Conservation (phyloP, 2,329 filamentous ascomycete species). For the Colletotrichum sp. region DNA sequence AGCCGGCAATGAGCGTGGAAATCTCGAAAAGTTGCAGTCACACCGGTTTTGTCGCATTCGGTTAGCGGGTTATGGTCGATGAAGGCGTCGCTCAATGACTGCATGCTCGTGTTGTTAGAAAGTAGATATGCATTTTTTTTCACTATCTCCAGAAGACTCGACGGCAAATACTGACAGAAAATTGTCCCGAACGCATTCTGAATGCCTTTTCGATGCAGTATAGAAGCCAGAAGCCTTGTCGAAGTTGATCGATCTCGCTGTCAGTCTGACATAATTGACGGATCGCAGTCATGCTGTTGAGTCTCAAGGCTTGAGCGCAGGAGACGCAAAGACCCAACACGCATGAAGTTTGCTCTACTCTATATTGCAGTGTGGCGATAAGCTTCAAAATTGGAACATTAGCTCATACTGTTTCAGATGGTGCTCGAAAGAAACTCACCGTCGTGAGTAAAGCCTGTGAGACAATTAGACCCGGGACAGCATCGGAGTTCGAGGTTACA, state of each 20-base stretch:
- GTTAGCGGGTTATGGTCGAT: neutral
- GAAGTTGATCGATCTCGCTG: neutral
- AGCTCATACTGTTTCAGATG: neutral
- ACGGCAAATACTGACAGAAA: neutral
- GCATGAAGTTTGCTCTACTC: neutral
- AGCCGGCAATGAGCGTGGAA: neutral
- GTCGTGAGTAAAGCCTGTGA: neutral
- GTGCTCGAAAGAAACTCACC: neutral
- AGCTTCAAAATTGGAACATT: neutral
- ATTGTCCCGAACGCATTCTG: neutral
- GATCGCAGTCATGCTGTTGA: neutral
- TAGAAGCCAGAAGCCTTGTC: neutral
- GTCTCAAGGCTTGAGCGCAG: neutral
- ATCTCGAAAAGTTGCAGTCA: neutral
- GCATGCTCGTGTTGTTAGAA: neutral
- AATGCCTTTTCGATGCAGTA: neutral
- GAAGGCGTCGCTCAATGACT: neutral
- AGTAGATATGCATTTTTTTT: neutral
- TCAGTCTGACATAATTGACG: neutral
- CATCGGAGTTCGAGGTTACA: neutral
- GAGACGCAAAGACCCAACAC: neutral
- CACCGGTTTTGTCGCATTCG: neutral
- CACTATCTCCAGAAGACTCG: neutral
- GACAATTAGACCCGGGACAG: neutral
- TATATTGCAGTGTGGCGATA: neutral